phyloP scores from a whole-genome alignment of 768 basidiomycete species.

The Tricholoma saponaceum region DNA sequence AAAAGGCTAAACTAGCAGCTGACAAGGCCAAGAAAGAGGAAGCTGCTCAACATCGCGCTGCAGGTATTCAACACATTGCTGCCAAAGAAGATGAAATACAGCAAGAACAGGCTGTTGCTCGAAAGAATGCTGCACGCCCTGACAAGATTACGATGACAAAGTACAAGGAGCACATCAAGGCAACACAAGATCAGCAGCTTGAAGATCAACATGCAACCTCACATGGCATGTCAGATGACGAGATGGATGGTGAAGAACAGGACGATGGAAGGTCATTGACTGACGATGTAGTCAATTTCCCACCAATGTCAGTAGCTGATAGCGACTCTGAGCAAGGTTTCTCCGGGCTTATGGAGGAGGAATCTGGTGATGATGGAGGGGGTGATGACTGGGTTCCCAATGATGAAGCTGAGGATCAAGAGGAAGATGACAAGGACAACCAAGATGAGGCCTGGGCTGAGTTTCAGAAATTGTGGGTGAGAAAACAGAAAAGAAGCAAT shows the following conservation, averaged over 20 bases:
- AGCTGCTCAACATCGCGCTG: background rate
- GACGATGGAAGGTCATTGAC: too few relatives aligned
- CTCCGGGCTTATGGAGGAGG: too few relatives aligned
- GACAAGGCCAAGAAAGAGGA: background rate
- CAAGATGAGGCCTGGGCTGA: too few relatives aligned
- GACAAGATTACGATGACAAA: background rate
- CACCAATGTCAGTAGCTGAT: too few relatives aligned
- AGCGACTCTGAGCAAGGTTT: too few relatives aligned
- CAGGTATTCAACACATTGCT: background rate
- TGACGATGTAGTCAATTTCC: too few relatives aligned
- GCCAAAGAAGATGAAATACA: background rate
- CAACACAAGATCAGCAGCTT: background rate
- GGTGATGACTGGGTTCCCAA: too few relatives aligned
- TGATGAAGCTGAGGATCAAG: too few relatives aligned
- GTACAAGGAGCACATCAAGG: background rate
- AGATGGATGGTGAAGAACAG: background rate
- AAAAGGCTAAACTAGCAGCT: background rate
- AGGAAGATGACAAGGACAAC: too few relatives aligned
- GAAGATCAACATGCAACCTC: background rate
- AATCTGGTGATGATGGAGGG: too few relatives aligned
- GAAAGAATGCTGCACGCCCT: background rate
- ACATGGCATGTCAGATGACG: background rate
- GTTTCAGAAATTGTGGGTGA: too few relatives aligned
- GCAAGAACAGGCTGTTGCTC: background rate
- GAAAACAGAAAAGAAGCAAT: too few relatives aligned